Base-by-base conservation (phyloP, 1,284 basidiomycete species). In the Malassezia nana region DNA sequence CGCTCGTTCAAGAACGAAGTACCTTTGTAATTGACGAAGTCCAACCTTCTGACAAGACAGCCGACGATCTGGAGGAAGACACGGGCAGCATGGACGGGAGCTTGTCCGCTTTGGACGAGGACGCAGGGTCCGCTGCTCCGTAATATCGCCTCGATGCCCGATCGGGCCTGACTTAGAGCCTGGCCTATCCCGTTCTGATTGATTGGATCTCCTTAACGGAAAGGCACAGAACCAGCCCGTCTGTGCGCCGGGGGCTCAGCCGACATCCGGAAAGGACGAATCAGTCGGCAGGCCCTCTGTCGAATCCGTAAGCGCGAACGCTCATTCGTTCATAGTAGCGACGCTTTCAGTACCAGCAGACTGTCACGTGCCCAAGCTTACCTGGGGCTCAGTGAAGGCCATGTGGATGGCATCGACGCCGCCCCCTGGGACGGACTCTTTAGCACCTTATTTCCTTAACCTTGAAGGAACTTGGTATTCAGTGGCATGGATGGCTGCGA, bases 11-110 rank as follows among this genome's bases (percentile, higher is more conserved):
- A 31, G 64, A 68, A 26, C 58, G 66, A 16, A 55, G 56, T 13
- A 62, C 63, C 2, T 68, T 68, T 56, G 57, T 68, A 8, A 68
- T 68, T n/a, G 66, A 68, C 30, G 66, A 66, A 38, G 63, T 65
- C 1, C 58, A 57, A 13, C 26, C 43, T 0, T 18, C 38, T 18
- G 62, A 58, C 13, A 59, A 60, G 4, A 60, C 52, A 4, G 53
- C 30, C 10, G 53, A 39, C 1, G 55, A 66, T 20, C 55, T 55
- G 1, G 64, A 63, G 10, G 61, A 64, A 12, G 60, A 58, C 0
- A 58, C 16, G 6, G 33, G 28, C 16, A 51, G 35, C 15, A 38
- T 38, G 18, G 35, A 38, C 8, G 35, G 15, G 15, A 38, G 35
- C 35, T 20, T 38, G 35, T 38, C 35, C 8, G 35, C 35, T 20